These are phyloP conservation scores for Vickermania ingenoplastis DNA, from an alignment of 208 protist genomes.

Conservation along the genomic window DNA sequence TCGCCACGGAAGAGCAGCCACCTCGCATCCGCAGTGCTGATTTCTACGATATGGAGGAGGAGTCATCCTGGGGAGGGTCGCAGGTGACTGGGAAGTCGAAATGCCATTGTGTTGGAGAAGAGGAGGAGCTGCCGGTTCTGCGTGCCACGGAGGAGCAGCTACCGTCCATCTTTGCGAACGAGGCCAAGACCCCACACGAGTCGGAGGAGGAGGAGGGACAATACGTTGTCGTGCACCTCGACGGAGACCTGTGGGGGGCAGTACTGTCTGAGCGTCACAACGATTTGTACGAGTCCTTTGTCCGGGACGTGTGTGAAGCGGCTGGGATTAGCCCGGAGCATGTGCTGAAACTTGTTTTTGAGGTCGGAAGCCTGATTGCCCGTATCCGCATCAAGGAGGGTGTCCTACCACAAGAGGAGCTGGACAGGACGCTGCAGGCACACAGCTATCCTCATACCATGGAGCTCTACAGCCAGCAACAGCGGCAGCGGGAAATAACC, in stretches of 20 bases:
- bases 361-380: neutral
- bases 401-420: neutral
- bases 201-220: too few species aligned
- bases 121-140: too few species aligned
- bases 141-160: too few species aligned
- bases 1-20: too few species aligned
- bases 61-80: too few species aligned
- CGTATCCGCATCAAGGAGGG: neutral
- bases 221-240: neutral
- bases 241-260: neutral
- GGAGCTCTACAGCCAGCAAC: neutral
- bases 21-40: too few species aligned
- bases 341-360: neutral
- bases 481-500: neutral
- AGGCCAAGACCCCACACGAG: too few species aligned
- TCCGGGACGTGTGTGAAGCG: neutral
- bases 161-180: too few species aligned
- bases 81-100: too few species aligned
- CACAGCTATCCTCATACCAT: neutral
- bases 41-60: too few species aligned
- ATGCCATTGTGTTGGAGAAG: too few species aligned
- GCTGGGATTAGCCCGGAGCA: neutral
- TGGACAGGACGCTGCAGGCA: neutral
- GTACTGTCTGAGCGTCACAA: neutral
- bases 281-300: neutral